Evolutionary conservation across 768 basidiomycete species (phyloP), one percentile per base, ranked within the genome.

Genomic region (Leccinum truebloodii): DNA sequence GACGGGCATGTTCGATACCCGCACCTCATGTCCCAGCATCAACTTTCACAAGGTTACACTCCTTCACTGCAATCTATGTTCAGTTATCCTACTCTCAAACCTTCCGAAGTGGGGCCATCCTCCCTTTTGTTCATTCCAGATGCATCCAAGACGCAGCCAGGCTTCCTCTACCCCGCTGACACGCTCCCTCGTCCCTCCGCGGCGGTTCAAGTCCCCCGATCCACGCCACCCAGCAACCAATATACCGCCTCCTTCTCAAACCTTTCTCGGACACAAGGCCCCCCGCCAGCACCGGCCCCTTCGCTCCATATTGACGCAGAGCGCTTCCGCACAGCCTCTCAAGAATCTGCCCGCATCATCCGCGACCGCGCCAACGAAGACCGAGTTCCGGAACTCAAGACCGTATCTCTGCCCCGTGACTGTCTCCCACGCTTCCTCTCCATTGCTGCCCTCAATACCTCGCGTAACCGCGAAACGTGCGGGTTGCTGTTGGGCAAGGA

Each of bases 31-130:
- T 86, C 87, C 1, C 83, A 83, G 58, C 92, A 93, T 60, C 91
- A 93, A 72, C 81, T 85, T 58, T 80, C 76, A 54, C 91, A 93
- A 67, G 91, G 91, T 41, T 93, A 93, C 67, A 81, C 81, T 26
- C 90, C 90, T 1, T 91, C 89, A 6, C 72, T 87, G n/a, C 83
- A 83, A 57, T 90, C 89, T 24, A 92, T 90, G 88, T 91, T 90
- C 71, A 61, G 69, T 69, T 73, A 69, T 75, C 68, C 64, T 59
- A 68, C 59, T 69, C 63, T 73, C 72, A 62, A 66, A 71, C 63
- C 71, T 54, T 66, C 73, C 46, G 73, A 77, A 58, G 68, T 72
- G 46, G 73, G 73, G 22, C 68, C 76, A 3, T 70, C 77, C 13
- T 82, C 83, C 10, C 72, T 86, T 37, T 69, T 85, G 8, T 81